Base-by-base conservation (phyloP, 345 rosid species). In the Eutrema heterophyllum region DNA sequence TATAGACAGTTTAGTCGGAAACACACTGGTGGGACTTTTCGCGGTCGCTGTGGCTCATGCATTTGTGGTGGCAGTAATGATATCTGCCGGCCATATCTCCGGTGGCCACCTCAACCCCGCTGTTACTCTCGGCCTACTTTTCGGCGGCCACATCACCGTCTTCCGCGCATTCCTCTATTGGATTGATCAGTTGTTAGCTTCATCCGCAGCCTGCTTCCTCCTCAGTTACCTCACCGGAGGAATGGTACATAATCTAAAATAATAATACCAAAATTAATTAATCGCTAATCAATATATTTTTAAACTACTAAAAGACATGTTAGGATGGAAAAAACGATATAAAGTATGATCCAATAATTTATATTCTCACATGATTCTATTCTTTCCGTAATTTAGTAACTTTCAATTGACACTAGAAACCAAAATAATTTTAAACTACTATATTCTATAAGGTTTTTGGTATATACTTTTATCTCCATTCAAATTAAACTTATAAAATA, bases 91-190 rank as follows among this genome's bases (percentile, higher is more conserved):
- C 11, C 98, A 84, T 73, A 87, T 88, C 65, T 94, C 96, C 15
- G 98, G 96, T 18, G 97, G 98, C 4, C 98, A 91, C 79, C 93
- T 94, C 16, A 94, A 91, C 75, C 98, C 98, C 0, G 90, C 97
- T 0, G 98, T 93, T n/a, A 87, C 98, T 7, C 64, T 93, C 2
- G 94, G 96, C 63, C 87, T 93, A 50, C 88, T 91, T 10, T 48
- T 75, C 6, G 97, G 98, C 2, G 97, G 98, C 38, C 88, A 83
- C 80, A 89, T 91, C 77, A 88, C 89, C 15, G 72, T 94, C 10
- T 52, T 91, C 82, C 90, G 93, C 16, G 83, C 93, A 24, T 36
- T 91, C 15, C 87, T 91, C 11, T 91, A 94, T 39, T 81, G 88
- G 91, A 83, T 94, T 35, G n/a, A 76, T 70, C 98, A 94, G 52